These are phyloP conservation scores for Angomonas ambiguus DNA, from an alignment of 208 protist species.

Conservation along the genomic window DNA sequence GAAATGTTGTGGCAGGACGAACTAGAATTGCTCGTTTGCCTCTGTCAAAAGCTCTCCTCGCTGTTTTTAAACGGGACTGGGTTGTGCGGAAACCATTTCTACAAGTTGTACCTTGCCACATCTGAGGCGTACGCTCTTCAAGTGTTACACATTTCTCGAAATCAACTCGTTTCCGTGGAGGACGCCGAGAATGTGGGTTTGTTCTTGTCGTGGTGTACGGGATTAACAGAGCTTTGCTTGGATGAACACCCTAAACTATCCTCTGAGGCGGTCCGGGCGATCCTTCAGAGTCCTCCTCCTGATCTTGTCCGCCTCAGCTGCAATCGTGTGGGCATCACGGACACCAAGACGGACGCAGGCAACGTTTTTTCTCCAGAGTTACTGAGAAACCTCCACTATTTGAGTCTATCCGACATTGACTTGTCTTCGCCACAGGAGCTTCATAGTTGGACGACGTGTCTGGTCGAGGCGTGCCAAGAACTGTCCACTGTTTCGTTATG, in stretches of 20 bases:
- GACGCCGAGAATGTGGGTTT: constrained; percentile 27
- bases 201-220: constrained; percentile 38
- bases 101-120: constrained; percentile 16
- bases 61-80: constrained; percentile 49
- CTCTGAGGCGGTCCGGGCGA: constrained; percentile 20
- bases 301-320: constrained; percentile 37
- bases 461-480: constrained; percentile 13
- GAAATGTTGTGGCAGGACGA: constrained; percentile 52
- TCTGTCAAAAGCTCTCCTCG: constrained; percentile 36
- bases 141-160: constrained; percentile 55
- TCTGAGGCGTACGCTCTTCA: constrained; percentile 16
- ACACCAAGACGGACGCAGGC: constrained; percentile 13
- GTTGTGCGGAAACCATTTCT: constrained; percentile 36
- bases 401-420: constrained; percentile 51
- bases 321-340: constrained; percentile 27
- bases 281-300: constrained; percentile 24
- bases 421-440: constrained; percentile 22
- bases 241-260: constrained; percentile 46
- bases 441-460: constrained; percentile 17
- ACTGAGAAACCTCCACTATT: constrained; percentile 27
- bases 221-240: constrained; percentile 48
- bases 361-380: constrained; percentile 26
- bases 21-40: constrained; percentile 29
- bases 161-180: constrained; percentile 30
- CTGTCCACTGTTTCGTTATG: constrained; percentile 58